Evolutionary conservation across 495 filamentous ascomycete genomes (phyloP).

Genomic region (Astrocystis sublimbata): DNA sequence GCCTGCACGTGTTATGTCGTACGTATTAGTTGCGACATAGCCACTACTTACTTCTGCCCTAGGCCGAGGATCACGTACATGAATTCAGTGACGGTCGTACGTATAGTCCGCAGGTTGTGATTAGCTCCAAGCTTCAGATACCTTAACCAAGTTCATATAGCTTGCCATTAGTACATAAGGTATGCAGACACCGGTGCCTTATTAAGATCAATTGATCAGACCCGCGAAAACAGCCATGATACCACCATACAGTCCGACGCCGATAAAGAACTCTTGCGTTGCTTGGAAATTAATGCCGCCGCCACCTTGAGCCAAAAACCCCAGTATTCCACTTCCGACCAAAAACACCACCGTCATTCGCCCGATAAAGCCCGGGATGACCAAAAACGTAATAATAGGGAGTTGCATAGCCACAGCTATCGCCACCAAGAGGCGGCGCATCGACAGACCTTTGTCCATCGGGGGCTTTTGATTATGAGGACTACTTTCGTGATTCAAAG

Average conservation of each 20-base stretch:
- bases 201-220: conserved; percentile 29
- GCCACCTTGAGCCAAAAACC: conserved; percentile 33
- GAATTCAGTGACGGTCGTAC: too few relatives aligned
- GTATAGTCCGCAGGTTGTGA: not conserved
- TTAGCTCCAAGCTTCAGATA: not conserved
- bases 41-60: too few relatives aligned
- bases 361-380: conserved; percentile 56
- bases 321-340: conserved; percentile 33
- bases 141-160: not conserved
- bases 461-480: not conserved
- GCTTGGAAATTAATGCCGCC: conserved; percentile 27
- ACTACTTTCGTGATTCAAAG: not conserved
- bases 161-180: not conserved
- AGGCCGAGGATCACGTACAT: too few relatives aligned
- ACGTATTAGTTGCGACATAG: too few relatives aligned
- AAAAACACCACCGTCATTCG: conserved; percentile 53
- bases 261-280: conserved; percentile 35
- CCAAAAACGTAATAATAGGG: conserved; percentile 59
- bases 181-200: not conserved
- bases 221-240: conserved; percentile 47
- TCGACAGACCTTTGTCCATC: conserved; percentile 17
- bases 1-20: too few relatives aligned
- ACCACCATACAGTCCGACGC: conserved; percentile 42
- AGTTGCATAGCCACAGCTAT: conserved; percentile 57
- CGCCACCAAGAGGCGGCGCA: conserved; percentile 51